Percentiles rank a stretch among this genome's conserved stretches.
Evolutionary conservation across 2,329 filamentous ascomycete genomes (phyloP).

Genomic region (Cladophialophora yegresii): DNA sequence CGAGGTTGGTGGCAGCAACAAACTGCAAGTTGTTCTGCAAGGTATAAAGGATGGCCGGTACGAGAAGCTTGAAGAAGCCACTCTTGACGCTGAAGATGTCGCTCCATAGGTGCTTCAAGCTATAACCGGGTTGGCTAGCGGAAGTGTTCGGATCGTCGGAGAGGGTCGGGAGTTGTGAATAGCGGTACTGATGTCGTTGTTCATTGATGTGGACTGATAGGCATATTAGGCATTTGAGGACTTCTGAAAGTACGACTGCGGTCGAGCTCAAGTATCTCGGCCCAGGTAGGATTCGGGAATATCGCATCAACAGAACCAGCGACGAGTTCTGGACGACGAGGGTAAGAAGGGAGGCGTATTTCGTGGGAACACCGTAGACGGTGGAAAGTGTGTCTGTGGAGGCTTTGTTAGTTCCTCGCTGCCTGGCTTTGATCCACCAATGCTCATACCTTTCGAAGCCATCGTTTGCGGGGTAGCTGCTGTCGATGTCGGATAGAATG

Average conservation of each 20-base stretch:
- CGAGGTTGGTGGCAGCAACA: conserved; percentile 83
- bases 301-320: conserved; percentile 62
- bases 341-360: conserved; percentile 33
- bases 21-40: conserved; percentile 91
- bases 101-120: conserved; percentile 76
- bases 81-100: conserved; percentile 85
- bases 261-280: conserved; percentile 91
- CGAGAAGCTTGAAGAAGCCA: conserved; percentile 75
- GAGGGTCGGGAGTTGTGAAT: conserved; percentile 20
- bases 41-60: conserved; percentile 85
- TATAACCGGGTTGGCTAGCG: conserved; percentile 56
- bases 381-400: conserved; percentile 18
- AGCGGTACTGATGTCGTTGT: conserved; percentile 20
- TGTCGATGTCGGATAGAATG: neutral
- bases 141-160: conserved; percentile 35
- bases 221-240: conserved; percentile 84
- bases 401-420: neutral
- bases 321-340: conserved; percentile 36
- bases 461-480: neutral
- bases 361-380: conserved; percentile 33
- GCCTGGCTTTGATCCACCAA: too few relatives aligned
- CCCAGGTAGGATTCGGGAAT: conserved; percentile 89
- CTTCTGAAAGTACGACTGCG: conserved; percentile 88
- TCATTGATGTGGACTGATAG: conserved; percentile 85
- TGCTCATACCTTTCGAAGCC: conserved; percentile 8